phyloP scores from a whole-genome alignment of 352 stramenopile species.

The Ophiocytium majus region DNA sequence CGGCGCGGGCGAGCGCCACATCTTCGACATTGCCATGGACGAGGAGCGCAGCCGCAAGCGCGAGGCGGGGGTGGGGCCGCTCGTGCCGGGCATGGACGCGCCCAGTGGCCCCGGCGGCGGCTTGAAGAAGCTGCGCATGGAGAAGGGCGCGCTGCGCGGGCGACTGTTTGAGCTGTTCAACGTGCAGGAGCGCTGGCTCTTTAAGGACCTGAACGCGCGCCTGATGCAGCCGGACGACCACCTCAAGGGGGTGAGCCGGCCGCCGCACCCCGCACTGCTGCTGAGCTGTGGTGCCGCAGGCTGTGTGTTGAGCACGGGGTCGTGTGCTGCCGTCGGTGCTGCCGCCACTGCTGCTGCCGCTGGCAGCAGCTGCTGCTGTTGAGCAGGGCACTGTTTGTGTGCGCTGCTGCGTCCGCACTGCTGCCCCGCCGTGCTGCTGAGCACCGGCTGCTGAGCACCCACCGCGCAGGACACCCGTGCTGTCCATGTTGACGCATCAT shows the following conservation, averaged over 20 bases:
- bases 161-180: slow-evolving; percentile 1
- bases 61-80: not conserved
- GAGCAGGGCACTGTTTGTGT: no score
- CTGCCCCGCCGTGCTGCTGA: no score
- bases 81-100: not conserved
- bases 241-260: slow-evolving; percentile 20
- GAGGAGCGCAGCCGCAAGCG: not conserved
- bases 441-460: no score
- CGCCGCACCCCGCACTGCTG: no score
- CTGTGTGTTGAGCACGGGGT: no score
- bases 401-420: no score
- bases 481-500: no score
- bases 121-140: not conserved
- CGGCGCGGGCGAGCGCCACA: not conserved
- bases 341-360: no score
- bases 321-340: no score
- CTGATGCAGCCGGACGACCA: slow-evolving; percentile 15
- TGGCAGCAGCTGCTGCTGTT: no score
- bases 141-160: not conserved
- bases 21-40: not conserved
- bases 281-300: no score
- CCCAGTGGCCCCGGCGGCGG: not conserved
- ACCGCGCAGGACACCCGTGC: no score
- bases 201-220: slow-evolving; percentile 10
- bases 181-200: not conserved